These are phyloP conservation scores for Saccharomyces pastorianus DNA, from an alignment of 1,139 yeast genomes.

Conservation along the genomic window DNA sequence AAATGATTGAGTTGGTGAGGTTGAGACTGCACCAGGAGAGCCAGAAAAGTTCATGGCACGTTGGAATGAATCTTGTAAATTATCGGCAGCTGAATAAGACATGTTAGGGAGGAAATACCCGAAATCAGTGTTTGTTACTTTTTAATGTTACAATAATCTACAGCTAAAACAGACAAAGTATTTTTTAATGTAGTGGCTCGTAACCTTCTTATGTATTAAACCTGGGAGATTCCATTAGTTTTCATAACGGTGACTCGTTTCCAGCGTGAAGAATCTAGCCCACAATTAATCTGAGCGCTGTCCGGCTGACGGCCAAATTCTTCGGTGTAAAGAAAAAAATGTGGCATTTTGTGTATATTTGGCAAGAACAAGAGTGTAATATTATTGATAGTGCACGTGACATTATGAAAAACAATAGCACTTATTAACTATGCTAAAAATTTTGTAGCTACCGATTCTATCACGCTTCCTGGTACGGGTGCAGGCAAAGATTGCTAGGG, in stretches of 20 bases:
- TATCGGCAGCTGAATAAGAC: constrained; percentile 42
- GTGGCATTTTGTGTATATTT: neutral
- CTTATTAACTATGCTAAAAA: constrained; percentile 50
- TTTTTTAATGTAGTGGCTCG: neutral
- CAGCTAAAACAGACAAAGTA: neutral
- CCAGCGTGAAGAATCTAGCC: neutral
- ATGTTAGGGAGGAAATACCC: neutral
- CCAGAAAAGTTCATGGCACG: constrained; percentile 38
- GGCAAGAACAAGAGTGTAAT: neutral
- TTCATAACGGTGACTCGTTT: neutral
- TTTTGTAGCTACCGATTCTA: constrained; percentile 13
- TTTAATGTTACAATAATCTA: neutral
- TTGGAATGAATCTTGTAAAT: constrained; percentile 47
- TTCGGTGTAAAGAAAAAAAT: neutral
- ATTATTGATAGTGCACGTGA: neutral
- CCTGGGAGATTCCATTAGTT: neutral
- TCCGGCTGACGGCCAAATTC: neutral
- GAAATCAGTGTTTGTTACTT: neutral
- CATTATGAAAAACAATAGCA: neutral
- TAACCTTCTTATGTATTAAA: neutral
- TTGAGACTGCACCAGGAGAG: constrained; percentile 65
- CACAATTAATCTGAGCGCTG: neutral
- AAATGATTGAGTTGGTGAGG: constrained; percentile 42
- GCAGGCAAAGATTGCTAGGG: neutral
- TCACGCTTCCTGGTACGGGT: neutral